A percentile compares a stretch with the other conserved stretches of the same genome.
Conservation (phyloP, 257 asterid species). For the Thymus quinquecostatus region DNA sequence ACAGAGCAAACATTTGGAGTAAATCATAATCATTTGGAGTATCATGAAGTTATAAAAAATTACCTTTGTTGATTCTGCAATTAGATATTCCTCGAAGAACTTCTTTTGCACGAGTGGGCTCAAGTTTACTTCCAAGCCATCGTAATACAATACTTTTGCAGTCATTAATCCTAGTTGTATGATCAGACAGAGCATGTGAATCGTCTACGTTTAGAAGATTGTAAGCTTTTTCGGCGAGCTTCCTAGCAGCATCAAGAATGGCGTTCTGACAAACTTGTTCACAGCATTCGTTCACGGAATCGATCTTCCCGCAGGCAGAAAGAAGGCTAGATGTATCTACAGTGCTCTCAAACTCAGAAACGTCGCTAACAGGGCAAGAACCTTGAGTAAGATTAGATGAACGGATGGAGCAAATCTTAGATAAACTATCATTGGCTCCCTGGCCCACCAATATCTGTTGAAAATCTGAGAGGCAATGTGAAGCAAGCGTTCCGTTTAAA, state of each 20-base stretch:
- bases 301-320: constrained; percentile 79
- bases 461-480: constrained; percentile 86
- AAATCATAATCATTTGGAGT: background rate
- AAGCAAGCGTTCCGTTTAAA: constrained; percentile 64
- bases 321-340: constrained; percentile 78
- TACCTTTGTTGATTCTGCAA: constrained; percentile 95
- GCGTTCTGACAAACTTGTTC: constrained; percentile 92
- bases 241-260: constrained; percentile 77
- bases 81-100: constrained; percentile 87
- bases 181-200: constrained; percentile 63
- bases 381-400: constrained; percentile 86
- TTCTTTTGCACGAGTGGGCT: constrained; percentile 76
- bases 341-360: constrained; percentile 70
- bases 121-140: constrained; percentile 95
- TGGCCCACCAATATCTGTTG: constrained; percentile 77
- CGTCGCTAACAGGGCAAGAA: constrained; percentile 82
- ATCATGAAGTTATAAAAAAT: constrained; percentile 21
- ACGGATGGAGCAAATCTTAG: constrained; percentile 74
- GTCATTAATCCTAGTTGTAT: constrained; percentile 66
- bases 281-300: constrained; percentile 89
- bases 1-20: background rate
- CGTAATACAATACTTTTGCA: constrained; percentile 78
- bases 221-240: constrained; percentile 75
- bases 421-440: constrained; percentile 79
- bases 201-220: constrained; percentile 55